Evolutionary conservation across 2,329 filamentous ascomycete genomes (phyloP).

Genomic region (Claviceps fusiformis): DNA sequence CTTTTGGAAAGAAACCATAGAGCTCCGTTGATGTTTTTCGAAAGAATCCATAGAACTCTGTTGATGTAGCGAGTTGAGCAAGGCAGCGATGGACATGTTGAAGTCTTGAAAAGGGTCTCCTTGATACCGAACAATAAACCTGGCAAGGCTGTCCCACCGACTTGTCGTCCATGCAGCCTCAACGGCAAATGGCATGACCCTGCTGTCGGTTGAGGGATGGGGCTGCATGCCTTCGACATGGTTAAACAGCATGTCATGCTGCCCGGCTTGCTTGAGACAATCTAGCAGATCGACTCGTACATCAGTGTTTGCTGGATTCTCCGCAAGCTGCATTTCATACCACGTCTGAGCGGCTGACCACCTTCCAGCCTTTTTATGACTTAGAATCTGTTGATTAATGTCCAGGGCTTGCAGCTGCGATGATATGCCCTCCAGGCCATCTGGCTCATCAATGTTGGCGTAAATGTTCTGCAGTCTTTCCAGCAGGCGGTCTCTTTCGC

Average conservation of each 20-base stretch:
- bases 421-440: conserved; percentile 90
- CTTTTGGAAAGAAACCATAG: conserved; percentile 38
- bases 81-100: conserved; percentile 60
- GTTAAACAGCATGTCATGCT: conserved; percentile 78
- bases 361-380: conserved; percentile 81
- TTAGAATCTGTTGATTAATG: conserved; percentile 83
- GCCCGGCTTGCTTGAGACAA: conserved; percentile 89
- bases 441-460: conserved; percentile 92
- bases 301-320: conserved; percentile 63
- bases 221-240: conserved; percentile 66
- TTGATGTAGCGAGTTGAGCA: conserved; percentile 46
- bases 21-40: conserved; percentile 34
- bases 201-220: conserved; percentile 37
- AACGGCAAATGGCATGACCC: conserved; percentile 67
- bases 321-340: conserved; percentile 83
- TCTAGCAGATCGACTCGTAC: conserved; percentile 72
- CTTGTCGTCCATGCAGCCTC: conserved; percentile 88
- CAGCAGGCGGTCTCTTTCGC: conserved; percentile 51
- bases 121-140: conserved; percentile 45
- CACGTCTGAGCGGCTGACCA: conserved; percentile 95
- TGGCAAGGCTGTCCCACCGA: conserved; percentile 63
- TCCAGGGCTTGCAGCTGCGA: conserved; percentile 76
- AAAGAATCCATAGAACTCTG: conserved; percentile 38
- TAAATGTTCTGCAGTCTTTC: conserved; percentile 85
- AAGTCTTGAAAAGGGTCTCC: conserved; percentile 48